Conservation (phyloP, 805 yeast genomes). For the Yarrowia phangngaensis region DNA sequence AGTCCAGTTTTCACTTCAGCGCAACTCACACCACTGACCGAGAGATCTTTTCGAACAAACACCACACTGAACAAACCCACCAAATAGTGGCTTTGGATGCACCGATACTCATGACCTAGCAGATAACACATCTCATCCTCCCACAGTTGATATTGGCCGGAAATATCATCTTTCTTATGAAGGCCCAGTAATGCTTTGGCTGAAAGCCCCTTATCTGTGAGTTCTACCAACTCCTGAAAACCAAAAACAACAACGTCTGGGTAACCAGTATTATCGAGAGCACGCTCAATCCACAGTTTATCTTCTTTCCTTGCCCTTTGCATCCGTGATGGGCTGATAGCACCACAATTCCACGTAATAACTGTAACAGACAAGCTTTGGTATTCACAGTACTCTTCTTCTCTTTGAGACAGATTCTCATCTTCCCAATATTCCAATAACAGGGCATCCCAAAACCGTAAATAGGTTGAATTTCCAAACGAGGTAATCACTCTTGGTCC, state of each 20-base stretch:
- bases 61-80: conserved; percentile 68
- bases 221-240: conserved; percentile 82
- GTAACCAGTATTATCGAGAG: conserved; percentile 35
- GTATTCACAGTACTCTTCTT: conserved; percentile 35
- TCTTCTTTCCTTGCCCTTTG: conserved; percentile 30
- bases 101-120: conserved; percentile 45
- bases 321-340: conserved; percentile 39
- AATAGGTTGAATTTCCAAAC: conserved; percentile 23
- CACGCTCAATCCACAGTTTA: conserved; percentile 29
- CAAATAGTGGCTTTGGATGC: conserved; percentile 71
- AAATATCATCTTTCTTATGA: conserved; percentile 44
- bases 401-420: conserved; percentile 34
- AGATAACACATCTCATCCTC: conserved; percentile 36
- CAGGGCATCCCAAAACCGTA: conserved; percentile 40
- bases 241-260: conserved; percentile 80
- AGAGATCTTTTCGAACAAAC: conserved; percentile 55
- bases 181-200: conserved; percentile 53
- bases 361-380: conserved; percentile 36
- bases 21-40: neutral
- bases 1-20: conserved; percentile 80
- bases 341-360: conserved; percentile 45
- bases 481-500: conserved; percentile 27
- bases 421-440: conserved; percentile 38
- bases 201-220: conserved; percentile 77
- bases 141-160: conserved; percentile 39